A percentile compares a stretch with the other conserved stretches of the same genome.
These are phyloP conservation scores for Diplocarpon rosae DNA, from an alignment of 2,329 filamentous ascomycete genomes.

Conservation along the genomic window DNA sequence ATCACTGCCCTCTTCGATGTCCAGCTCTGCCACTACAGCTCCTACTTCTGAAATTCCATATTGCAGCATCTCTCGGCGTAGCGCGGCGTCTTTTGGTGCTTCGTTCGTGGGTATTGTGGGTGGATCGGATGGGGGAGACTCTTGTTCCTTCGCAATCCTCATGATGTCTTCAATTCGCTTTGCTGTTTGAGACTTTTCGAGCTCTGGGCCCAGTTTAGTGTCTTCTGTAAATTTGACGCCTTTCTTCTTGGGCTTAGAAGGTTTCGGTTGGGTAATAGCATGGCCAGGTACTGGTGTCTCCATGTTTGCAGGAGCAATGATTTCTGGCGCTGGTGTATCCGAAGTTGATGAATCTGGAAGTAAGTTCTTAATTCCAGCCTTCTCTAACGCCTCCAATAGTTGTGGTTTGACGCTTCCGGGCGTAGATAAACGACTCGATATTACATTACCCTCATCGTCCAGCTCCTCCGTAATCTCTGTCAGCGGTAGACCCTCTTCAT, in stretches of 20 bases:
- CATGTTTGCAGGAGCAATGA: background rate
- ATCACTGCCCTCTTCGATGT: conserved; percentile 60
- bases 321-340: background rate
- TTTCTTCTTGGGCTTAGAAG: conserved; percentile 35
- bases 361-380: conserved; percentile 56
- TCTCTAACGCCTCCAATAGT: conserved; percentile 61
- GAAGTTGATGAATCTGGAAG: conserved; percentile 14
- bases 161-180: conserved; percentile 44
- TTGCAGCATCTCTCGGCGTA: conserved; percentile 80
- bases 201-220: conserved; percentile 36
- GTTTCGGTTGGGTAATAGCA: background rate
- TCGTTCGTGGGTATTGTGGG: conserved; percentile 64
- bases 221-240: conserved; percentile 53
- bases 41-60: conserved; percentile 85
- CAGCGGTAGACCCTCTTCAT: conserved; percentile 64
- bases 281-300: background rate
- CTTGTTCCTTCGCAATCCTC: conserved; percentile 43
- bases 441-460: conserved; percentile 79
- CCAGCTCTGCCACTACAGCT: conserved; percentile 82
- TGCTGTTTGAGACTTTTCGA: conserved; percentile 20
- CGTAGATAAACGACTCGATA: conserved; percentile 55
- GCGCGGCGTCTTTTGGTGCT: conserved; percentile 63
- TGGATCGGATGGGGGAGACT: conserved; percentile 28
- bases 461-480: conserved; percentile 88
- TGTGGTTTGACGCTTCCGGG: conserved; percentile 57